Conservation (phyloP, 2,329 filamentous ascomycete species). For the Fusarium floridanum region DNA sequence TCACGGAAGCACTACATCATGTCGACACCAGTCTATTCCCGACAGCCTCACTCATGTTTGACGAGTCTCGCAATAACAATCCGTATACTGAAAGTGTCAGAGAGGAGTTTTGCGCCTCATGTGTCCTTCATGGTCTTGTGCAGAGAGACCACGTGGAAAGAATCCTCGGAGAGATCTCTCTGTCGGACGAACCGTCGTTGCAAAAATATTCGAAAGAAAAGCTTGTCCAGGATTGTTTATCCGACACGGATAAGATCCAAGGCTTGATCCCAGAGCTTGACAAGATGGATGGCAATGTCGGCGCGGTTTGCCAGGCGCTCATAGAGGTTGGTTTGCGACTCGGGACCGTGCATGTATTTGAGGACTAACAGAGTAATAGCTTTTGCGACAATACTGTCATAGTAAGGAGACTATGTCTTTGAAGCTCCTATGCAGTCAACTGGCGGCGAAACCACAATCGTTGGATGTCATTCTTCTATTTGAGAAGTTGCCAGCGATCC, state of each 20-base stretch:
- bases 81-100: constrained; percentile 70
- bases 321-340: constrained; percentile 72
- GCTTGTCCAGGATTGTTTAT: constrained; percentile 81
- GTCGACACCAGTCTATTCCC: constrained; percentile 84
- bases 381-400: constrained; percentile 76
- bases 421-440: constrained; percentile 77
- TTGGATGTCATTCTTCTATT: constrained; percentile 84
- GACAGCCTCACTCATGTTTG: constrained; percentile 70
- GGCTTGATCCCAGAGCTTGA: constrained; percentile 85
- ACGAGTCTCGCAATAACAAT: constrained; percentile 68
- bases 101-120: constrained; percentile 88
- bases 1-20: constrained; percentile 79
- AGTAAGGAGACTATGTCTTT: constrained; percentile 85
- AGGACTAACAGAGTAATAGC: constrained; percentile 55
- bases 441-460: constrained; percentile 79
- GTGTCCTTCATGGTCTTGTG: constrained; percentile 88
- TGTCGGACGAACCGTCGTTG: constrained; percentile 80
- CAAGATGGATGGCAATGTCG: constrained; percentile 91
- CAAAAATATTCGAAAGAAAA: constrained; percentile 83
- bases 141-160: constrained; percentile 81
- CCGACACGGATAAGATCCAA: constrained; percentile 81
- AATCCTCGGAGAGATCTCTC: constrained; percentile 85
- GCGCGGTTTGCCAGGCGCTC: constrained; percentile 83
- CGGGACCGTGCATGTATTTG: background rate
- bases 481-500: constrained; percentile 75